Evolutionary conservation across 1,284 basidiomycete genomes (phyloP).

Genomic region (Ustilago vetiveriae): DNA sequence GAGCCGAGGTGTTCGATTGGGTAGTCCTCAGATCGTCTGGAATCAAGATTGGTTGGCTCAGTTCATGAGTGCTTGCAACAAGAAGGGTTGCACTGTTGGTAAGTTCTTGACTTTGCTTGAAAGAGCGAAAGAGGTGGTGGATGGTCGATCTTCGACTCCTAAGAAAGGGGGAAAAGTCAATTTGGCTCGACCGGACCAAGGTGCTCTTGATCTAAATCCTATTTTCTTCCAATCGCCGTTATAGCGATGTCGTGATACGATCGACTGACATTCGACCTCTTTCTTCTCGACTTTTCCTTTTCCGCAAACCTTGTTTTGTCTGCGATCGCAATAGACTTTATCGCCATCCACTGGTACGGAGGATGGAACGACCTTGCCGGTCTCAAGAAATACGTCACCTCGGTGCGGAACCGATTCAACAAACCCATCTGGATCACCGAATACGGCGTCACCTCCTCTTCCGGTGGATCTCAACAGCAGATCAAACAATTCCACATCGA

Average conservation of each 20-base stretch:
- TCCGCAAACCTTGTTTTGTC: too few relatives aligned
- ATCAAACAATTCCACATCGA: conserved; percentile 56
- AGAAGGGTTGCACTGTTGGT: conserved; percentile 52
- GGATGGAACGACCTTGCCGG: conserved; percentile 40
- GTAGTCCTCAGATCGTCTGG: conserved; percentile 61
- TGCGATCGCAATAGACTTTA: too few relatives aligned
- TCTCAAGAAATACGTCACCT: conserved; percentile 51
- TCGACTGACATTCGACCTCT: too few relatives aligned
- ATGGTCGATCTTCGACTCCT: not conserved
- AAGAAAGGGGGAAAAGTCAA: not conserved
- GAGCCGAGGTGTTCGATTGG: conserved; percentile 53
- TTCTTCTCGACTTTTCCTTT: too few relatives aligned
- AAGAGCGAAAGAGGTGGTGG: not conserved
- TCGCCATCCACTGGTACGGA: conserved; percentile 66
- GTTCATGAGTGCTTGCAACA: conserved; percentile 55
- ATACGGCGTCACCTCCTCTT: conserved; percentile 59
- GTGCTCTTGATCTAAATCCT: conserved; percentile 1
- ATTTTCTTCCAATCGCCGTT: too few relatives aligned
- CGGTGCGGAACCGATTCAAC: conserved; percentile 42
- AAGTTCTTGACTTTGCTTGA: conserved; percentile 15
- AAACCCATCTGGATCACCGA: conserved; percentile 64
- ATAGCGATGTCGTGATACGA: too few relatives aligned
- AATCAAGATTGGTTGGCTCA: conserved; percentile 54
- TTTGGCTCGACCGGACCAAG: too few relatives aligned
- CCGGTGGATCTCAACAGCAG: conserved; percentile 41